Conservation (phyloP, 1,284 basidiomycete genomes). For the Ganoderma sp. region DNA sequence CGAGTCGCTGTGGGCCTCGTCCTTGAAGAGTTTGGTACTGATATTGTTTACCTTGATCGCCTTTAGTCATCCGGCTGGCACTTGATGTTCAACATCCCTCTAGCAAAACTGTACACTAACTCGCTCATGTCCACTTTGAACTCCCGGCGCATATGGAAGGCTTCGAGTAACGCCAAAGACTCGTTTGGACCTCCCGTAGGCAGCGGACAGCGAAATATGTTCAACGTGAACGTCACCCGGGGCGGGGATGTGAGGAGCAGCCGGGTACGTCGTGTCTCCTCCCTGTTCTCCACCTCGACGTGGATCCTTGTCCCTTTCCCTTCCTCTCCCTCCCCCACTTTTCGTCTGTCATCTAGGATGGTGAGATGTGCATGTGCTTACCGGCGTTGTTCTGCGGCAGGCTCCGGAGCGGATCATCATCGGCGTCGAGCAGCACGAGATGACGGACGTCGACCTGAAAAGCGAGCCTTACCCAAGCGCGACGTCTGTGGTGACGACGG, state of each 20-base stretch:
- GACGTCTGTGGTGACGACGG: constrained; percentile 17
- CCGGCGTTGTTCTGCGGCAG: background rate
- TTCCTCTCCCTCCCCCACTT: background rate
- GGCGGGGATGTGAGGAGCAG: background rate
- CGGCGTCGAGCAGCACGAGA: constrained; percentile 5
- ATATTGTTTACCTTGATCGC: background rate
- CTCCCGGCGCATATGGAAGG: constrained; percentile 37
- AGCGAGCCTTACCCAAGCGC: background rate
- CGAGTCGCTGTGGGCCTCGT: background rate
- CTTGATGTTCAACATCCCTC: constrained; percentile 40
- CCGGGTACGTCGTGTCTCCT: background rate
- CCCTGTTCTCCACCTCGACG: background rate
- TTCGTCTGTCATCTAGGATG: no score
- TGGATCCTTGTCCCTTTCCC: background rate
- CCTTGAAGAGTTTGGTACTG: no score
- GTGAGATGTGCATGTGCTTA: background rate
- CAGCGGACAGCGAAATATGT: background rate
- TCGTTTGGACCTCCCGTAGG: background rate
- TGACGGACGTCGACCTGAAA: background rate
- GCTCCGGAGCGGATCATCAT: constrained; percentile 6
- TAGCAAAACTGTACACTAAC: constrained; percentile 41
- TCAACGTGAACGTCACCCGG: background rate
- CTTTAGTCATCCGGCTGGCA: constrained; percentile 35
- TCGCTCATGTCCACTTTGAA: constrained; percentile 41
- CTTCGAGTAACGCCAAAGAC: constrained; percentile 2